Evolutionary conservation across 352 stramenopile genomes (phyloP).

Genomic region (Globisporangium solare): DNA sequence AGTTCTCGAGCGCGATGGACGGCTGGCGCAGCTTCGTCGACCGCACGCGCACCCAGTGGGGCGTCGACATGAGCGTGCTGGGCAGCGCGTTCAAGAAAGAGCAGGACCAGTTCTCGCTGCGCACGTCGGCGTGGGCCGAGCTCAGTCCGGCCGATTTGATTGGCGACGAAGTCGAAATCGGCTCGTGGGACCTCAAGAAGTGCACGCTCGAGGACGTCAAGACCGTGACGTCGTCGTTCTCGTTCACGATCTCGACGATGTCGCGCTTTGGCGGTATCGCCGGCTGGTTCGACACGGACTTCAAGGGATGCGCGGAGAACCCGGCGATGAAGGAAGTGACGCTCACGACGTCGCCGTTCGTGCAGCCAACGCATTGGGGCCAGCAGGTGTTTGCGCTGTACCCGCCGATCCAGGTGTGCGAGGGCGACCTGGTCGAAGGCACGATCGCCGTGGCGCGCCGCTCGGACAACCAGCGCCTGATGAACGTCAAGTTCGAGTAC

Average conservation of each 20-base stretch:
- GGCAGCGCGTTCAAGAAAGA: slow-evolving; percentile 83
- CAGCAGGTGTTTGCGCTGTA: slow-evolving; percentile 86
- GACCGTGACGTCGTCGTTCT: slow-evolving; percentile 60
- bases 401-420: slow-evolving; percentile 78
- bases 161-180: slow-evolving; percentile 80
- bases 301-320: slow-evolving; percentile 87
- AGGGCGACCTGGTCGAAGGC: slow-evolving; percentile 69
- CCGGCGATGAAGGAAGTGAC: slow-evolving; percentile 75
- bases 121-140: slow-evolving; percentile 82
- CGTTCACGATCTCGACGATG: slow-evolving; percentile 85
- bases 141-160: slow-evolving; percentile 74
- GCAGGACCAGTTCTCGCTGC: slow-evolving; percentile 85
- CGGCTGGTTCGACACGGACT: slow-evolving; percentile 99
- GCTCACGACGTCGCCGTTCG: slow-evolving; percentile 89
- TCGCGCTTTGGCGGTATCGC: slow-evolving; percentile 92
- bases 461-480: slow-evolving; percentile 83
- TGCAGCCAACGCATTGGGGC: slow-evolving; percentile 86
- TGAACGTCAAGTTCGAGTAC: slow-evolving; percentile 88
- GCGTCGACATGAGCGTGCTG: slow-evolving; percentile 96
- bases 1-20: slow-evolving; percentile 86
- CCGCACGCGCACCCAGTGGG: slow-evolving; percentile 92
- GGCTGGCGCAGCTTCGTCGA: slow-evolving; percentile 85
- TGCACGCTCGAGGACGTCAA: slow-evolving; percentile 85
- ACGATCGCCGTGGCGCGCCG: slow-evolving; percentile 72
- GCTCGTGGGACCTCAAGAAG: slow-evolving; percentile 76